Evolutionary conservation across 192 early-diverging fungal species (phyloP), one percentile per base, ranked within the genome.

Genomic region (Umbelopsis sp.): DNA sequence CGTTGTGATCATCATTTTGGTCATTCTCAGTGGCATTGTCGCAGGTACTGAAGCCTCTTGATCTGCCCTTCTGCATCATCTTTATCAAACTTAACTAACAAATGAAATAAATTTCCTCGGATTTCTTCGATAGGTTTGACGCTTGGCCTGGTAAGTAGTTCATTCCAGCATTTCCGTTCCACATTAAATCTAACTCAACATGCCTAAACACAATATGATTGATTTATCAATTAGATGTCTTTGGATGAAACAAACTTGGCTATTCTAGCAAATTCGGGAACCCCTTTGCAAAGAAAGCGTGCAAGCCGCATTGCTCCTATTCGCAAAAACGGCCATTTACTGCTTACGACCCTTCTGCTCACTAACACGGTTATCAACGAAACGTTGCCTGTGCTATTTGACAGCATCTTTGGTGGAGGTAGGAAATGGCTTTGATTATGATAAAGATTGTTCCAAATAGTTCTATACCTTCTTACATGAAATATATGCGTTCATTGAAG

Each of bases 301-400:
- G 96, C 95, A 0, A 80, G 67, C 12, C 80, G 88, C n/a, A 95
- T 97, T 70, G 84, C 87, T 74, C 96, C 96, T 24, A 90, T 96
- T 68, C 84, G 96, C 36, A 93, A 91, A 81, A 91, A 95, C 78
- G 90, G 89, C 2, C 95, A 96, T 77, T 87, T 93, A 87, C 84
- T 95, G 26, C 76, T 97, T n/a, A 91, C 94, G 4, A 95, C 96
- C 11, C 82, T 98, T n/a, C 71, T 98, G 14, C 77, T 98, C 36
- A 87, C 88, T 25, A 97, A 97, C 78, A 93, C 92, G 0, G 77
- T 98, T 24, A 83, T 98, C 44, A 98, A 98, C 80, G 96, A 98
- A 80, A 91, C 92, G 16, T 81, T 95, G 68, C 94, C 94, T 4
- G 90, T 94, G 34, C 72, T 95, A 65, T 87, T 93, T 70, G 87